A percentile compares a stretch with the other conserved stretches of the same genome.
These are phyloP conservation scores for Neurospora sp. DNA, from an alignment of 495 filamentous ascomycete species.

Conservation along the genomic window DNA sequence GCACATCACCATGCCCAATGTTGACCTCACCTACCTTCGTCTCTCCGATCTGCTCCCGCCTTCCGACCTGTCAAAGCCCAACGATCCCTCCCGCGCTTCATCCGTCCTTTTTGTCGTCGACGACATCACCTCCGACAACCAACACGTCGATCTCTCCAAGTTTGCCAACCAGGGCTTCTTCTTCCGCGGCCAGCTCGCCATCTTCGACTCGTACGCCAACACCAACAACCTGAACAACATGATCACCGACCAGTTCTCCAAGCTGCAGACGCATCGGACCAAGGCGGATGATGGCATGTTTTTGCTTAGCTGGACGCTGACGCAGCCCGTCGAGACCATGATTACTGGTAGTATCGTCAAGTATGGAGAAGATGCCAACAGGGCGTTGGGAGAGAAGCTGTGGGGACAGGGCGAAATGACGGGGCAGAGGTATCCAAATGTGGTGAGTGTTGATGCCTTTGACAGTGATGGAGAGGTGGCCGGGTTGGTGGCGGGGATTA, in stretches of 20 bases:
- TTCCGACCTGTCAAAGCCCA: neutral
- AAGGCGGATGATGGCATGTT: neutral
- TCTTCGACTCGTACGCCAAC: neutral
- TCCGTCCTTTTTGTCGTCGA: neutral
- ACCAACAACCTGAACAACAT: neutral
- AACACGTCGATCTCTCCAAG: neutral
- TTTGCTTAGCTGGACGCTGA: neutral
- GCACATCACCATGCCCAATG: neutral
- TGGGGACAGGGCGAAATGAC: neutral
- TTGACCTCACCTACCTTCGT: neutral
- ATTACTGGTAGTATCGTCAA: neutral
- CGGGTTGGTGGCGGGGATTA: neutral
- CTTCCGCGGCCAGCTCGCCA: neutral
- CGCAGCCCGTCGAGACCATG: neutral
- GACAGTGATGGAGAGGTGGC: neutral
- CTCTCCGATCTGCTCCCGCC: neutral
- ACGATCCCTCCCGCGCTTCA: neutral
- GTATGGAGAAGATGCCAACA: neutral
- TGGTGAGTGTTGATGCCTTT: neutral
- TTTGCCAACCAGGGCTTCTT: neutral
- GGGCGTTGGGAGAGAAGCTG: neutral
- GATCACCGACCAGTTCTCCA: neutral
- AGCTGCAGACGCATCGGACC: neutral
- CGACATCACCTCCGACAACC: neutral
- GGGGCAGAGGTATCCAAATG: neutral